Base-by-base conservation (phyloP, 805 yeast species). In the Yamadazyma endophytica region DNA sequence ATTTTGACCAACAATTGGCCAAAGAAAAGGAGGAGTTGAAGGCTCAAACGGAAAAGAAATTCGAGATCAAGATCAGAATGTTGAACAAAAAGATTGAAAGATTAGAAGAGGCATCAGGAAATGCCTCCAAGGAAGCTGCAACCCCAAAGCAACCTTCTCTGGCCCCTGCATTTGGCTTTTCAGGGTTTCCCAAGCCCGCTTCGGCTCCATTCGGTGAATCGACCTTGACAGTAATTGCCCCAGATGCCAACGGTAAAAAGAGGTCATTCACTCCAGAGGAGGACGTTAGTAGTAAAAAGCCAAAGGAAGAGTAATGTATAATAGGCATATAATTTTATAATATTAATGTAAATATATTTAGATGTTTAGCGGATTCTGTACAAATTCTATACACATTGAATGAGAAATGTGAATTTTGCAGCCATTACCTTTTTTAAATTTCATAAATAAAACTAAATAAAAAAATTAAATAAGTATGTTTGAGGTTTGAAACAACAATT, bases 61-160 rank as follows among this genome's bases (percentile, higher is more conserved):
- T 68, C 28, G 81, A 73, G 37, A 70, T 82, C 52, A 72, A 77
- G 43, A 67, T 70, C 35, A 72, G 68, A 36, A 69, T 81, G 52
- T 59, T 76, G 43, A 70, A 68, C 43, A 64, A 65, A 40, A 77
- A 72, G 50, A 57, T 74, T n/a, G 77, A 71, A 26, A 68, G 68
- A 31, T 59, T 73, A 17, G 77, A 72, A 37, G 57, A 53, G 21
- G 21, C 42, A 22, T 26, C 32, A 13, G 31, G 13, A 13, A 16
- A 19, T 7, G 13, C 23, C 17, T n/a, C n/a, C n/a, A n/a, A n/a
- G n/a, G 23, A 5, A 12, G 13, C 22, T 13, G 17, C 13, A 13
- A 13, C 16, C 14, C 26, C 26, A 12, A 14, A 12, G 9, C 24
- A n/a, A n/a, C 13, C 3, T 13, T 12, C 21, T 13, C 8, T 19